phyloP scores from a whole-genome alignment of 495 filamentous ascomycete species.

The Lentithecium fluviatile region DNA sequence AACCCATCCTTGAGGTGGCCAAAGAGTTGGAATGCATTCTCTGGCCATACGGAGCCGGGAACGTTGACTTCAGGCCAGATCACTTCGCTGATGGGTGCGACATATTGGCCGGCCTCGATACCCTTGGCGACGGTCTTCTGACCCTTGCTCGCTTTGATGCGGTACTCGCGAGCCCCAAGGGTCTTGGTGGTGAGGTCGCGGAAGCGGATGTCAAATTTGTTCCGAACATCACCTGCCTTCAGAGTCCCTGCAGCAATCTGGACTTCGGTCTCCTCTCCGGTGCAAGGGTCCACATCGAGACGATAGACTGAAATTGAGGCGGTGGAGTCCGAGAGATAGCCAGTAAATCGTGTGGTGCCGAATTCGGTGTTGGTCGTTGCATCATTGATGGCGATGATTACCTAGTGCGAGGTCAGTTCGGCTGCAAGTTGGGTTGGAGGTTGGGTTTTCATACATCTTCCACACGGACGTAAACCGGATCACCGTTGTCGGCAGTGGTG shows the following conservation, averaged over 20 bases:
- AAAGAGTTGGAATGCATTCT: neutral
- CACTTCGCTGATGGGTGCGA: neutral
- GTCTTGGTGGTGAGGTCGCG: neutral
- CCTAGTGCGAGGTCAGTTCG: no score
- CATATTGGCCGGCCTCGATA: neutral
- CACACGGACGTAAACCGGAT: neutral
- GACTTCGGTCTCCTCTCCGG: neutral
- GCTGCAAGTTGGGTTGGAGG: no score
- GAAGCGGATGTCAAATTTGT: neutral
- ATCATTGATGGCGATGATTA: neutral
- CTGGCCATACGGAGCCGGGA: neutral
- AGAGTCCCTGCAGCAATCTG: neutral
- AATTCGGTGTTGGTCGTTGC: neutral
- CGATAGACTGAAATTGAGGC: neutral
- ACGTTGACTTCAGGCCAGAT: neutral
- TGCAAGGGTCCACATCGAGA: neutral
- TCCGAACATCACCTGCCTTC: neutral
- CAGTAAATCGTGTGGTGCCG: neutral
- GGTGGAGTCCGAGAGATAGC: neutral
- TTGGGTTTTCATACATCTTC: no score
- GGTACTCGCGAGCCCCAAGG: neutral
- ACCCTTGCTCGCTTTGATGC: neutral
- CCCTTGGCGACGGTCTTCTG: neutral
- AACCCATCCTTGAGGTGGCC: neutral
- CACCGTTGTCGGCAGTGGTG: neutral